A percentile compares a stretch with the other conserved stretches of the same genome.
phyloP scores from a whole-genome alignment of 2,329 filamentous ascomycete genomes.

The Aspergillus fumigatiaffinis region DNA sequence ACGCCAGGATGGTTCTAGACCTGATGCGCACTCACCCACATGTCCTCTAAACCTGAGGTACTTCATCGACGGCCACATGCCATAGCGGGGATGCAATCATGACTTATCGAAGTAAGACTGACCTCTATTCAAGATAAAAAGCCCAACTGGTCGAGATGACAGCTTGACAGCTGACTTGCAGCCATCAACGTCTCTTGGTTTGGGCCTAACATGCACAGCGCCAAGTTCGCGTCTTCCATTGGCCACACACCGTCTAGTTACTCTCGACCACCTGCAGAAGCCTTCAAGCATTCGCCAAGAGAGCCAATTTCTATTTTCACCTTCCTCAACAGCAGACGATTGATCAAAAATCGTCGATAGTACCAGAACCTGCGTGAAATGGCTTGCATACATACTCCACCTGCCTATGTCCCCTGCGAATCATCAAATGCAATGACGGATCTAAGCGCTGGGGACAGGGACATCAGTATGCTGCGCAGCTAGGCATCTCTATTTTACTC shows the following conservation, averaged over 20 bases:
- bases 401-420: neutral
- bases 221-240: neutral
- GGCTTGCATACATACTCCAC: neutral
- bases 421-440: neutral
- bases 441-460: neutral
- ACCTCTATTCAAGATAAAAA: neutral
- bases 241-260: neutral
- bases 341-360: too few relatives aligned
- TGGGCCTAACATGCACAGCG: neutral
- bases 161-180: neutral
- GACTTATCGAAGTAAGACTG: neutral
- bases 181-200: neutral
- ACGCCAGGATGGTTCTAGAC: too few relatives aligned
- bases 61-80: too few relatives aligned
- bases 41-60: too few relatives aligned
- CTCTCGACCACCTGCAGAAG: neutral
- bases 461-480: neutral
- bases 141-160: neutral
- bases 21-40: too few relatives aligned
- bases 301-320: neutral
- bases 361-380: neutral
- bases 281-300: neutral
- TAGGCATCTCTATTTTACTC: neutral
- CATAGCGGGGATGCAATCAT: neutral
- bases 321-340: neutral